Percentiles rank a stretch among this genome's conserved stretches.
These are phyloP conservation scores for Mycena latifolia DNA, from an alignment of 768 basidiomycete species.

Conservation along the genomic window DNA sequence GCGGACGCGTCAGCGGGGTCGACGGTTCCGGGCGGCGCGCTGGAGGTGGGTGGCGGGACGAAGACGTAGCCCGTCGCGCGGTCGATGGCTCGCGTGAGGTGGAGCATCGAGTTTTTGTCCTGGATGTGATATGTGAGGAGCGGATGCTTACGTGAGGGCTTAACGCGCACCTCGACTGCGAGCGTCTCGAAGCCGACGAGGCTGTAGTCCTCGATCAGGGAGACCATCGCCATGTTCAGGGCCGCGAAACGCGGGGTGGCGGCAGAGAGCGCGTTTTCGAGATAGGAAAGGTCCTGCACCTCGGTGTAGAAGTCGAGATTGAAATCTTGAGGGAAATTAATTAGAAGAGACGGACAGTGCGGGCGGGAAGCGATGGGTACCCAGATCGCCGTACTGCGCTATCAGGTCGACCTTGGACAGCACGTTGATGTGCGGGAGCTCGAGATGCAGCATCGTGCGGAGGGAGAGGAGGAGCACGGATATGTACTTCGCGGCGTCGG, in stretches of 20 bases:
- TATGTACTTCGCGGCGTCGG: conserved; percentile 95
- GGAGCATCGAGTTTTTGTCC: conserved; percentile 97
- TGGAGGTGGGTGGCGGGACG: conserved; percentile 64
- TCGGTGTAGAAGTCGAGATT: conserved; percentile 98
- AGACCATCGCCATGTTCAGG: conserved; percentile 91
- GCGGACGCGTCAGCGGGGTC: conserved; percentile 51
- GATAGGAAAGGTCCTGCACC: conserved; percentile 93
- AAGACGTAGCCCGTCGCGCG: conserved; percentile 94
- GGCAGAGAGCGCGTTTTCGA: conserved; percentile 78
- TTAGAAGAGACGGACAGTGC: neutral
- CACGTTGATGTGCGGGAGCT: conserved; percentile 98
- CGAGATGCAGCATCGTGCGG: conserved; percentile 97
- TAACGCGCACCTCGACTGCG: conserved; percentile 82
- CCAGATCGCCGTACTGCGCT: conserved; percentile 89
- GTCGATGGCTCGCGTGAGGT: conserved; percentile 87
- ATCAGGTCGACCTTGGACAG: conserved; percentile 96
- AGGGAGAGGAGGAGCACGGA: conserved; percentile 92
- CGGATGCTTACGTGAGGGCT: neutral
- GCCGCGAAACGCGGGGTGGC: conserved; percentile 77
- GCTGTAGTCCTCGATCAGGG: conserved; percentile 92
- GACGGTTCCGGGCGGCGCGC: conserved; percentile 34
- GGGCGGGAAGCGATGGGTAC: conserved; percentile 56
- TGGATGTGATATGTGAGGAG: conserved; percentile 42
- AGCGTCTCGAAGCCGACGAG: conserved; percentile 97
- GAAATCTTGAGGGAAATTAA: conserved; percentile 72